phyloP scores from a whole-genome alignment of 2,329 filamentous ascomycete genomes.

The Penicillium sp. region DNA sequence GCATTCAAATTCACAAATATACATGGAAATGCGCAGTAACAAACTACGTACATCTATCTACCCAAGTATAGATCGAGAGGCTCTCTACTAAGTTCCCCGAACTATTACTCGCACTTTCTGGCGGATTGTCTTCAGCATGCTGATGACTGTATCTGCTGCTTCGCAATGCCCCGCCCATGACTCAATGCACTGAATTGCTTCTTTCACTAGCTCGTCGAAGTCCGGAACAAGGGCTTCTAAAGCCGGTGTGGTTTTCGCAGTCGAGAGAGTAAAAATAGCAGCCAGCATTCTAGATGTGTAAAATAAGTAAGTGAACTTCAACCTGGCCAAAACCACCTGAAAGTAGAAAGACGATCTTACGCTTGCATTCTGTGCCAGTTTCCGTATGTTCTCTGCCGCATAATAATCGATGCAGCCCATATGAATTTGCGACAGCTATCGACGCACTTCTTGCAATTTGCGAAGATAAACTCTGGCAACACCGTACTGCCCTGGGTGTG shows the following conservation, averaged over 20 bases:
- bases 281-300: constrained; percentile 12
- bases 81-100: background rate
- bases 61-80: background rate
- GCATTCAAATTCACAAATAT: background rate
- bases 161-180: constrained; percentile 17
- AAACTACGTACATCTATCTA: constrained; percentile 1
- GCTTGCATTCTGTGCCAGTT: constrained; percentile 19
- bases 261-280: constrained; percentile 19
- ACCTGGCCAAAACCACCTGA: background rate
- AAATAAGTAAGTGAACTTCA: background rate
- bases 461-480: constrained; percentile 11
- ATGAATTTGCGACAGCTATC: constrained; percentile 20
- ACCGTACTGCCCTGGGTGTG: constrained; percentile 1
- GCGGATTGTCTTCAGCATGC: constrained; percentile 19
- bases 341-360: constrained; percentile 4
- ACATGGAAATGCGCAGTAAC: constrained; percentile 1
- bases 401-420: constrained; percentile 9
- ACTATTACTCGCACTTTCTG: constrained; percentile 14
- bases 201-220: constrained; percentile 15
- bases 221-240: constrained; percentile 16
- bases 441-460: constrained; percentile 18
- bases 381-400: constrained; percentile 15
- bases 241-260: constrained; percentile 17
- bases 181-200: constrained; percentile 14
- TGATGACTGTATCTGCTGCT: constrained; percentile 16